Evolutionary conservation across 75 land plant genomes (phyloP), one percentile per base, ranked within the genome.

Genomic region (Gnetum montanum): DNA sequence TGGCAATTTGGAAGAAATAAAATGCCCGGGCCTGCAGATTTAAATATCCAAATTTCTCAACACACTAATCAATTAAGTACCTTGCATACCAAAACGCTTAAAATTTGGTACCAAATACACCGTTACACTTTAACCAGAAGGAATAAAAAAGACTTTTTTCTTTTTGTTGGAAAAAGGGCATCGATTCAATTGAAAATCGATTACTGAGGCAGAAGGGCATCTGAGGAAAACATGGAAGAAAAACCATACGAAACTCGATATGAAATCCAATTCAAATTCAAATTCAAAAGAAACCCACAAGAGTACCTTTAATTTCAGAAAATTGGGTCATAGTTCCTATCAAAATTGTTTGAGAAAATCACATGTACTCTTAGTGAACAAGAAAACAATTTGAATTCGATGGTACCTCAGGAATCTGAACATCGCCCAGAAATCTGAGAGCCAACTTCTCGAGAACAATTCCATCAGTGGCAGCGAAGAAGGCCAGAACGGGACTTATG

Each of bases 1-100:
- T 88, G 8, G 94, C 94, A 45, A 85, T 81, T 54, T 88, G 94
- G 40, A 88, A 88, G 6, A 89, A 89, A 63, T 88, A 88, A 36
- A 88, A 88, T 18, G 94, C 94, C 36, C 90, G 67, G 40, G 90
- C 94, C 87, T 85, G 51, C 33, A 53, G 16, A 57, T 30, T 36
- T n/a, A n/a, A n/a, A n/a, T n/a, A n/a, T n/a, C n/a, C n/a, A n/a
- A n/a, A n/a, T n/a, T n/a, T n/a, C n/a, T n/a, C n/a, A n/a, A n/a
- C n/a, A n/a, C n/a, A n/a, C n/a, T n/a, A n/a, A n/a, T n/a, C n/a
- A n/a, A n/a, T n/a, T n/a, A n/a, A n/a, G n/a, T n/a, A n/a, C n/a
- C n/a, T n/a, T n/a, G n/a, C n/a, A n/a, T n/a, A n/a, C n/a, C n/a
- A n/a, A n/a, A n/a, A n/a, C n/a, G n/a, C n/a, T n/a, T n/a, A n/a